Conservation (phyloP, 306 rosid genomes). For the Begonia peltatifolia region DNA sequence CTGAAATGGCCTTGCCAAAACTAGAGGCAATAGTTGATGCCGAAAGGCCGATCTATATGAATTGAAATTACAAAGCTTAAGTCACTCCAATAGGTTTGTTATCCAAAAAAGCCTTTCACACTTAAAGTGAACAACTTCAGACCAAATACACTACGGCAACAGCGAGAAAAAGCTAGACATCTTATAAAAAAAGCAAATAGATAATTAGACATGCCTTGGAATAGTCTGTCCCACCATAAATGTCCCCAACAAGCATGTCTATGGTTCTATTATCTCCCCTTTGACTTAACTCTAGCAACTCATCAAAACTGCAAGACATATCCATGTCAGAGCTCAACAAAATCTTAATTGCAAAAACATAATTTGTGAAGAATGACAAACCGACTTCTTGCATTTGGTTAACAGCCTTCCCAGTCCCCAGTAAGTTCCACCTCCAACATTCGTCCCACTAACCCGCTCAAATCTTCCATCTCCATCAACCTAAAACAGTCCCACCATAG, state of each 20-base stretch:
- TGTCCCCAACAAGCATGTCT: constrained; percentile 99
- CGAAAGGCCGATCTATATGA: constrained; percentile 78
- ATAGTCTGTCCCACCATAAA: constrained; percentile 97
- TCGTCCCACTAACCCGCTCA: constrained; percentile 94
- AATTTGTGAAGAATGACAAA: constrained; percentile 2
- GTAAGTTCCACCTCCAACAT: constrained; percentile 98
- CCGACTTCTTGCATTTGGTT: constrained; percentile 74
- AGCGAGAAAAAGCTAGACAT: no score
- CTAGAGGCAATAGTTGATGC: constrained; percentile 97
- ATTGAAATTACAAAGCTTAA: constrained; percentile 14
- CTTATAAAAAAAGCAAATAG: not conserved
- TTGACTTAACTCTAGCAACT: constrained; percentile 94
- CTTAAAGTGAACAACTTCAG: no score
- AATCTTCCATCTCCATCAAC: constrained; percentile 97
- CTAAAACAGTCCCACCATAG: constrained; percentile 23
- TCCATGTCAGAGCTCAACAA: constrained; percentile 17
- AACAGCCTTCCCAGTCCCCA: constrained; percentile 96
- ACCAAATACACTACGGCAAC: no score
- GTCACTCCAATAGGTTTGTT: constrained; percentile 11
- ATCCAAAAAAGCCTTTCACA: not conserved
- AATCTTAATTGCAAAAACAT: constrained; percentile 8
- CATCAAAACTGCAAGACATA: constrained; percentile 66
- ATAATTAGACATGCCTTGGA: constrained; percentile 43
- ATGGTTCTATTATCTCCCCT: constrained; percentile 79
- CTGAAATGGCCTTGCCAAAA: constrained; percentile 90